Base-by-base conservation (phyloP, 306 rosid species). In the Benincasa hispida region DNA sequence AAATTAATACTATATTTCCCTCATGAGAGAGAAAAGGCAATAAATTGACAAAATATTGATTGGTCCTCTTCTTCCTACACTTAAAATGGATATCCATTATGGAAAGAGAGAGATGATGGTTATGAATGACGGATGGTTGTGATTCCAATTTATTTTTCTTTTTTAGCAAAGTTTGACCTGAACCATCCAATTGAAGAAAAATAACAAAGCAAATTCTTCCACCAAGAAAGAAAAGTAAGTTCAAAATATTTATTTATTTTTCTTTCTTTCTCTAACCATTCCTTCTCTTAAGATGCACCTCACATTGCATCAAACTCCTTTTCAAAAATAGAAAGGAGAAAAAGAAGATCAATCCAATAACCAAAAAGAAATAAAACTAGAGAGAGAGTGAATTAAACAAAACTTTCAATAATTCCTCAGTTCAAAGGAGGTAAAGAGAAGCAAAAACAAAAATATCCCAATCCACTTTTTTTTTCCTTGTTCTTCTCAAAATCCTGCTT, bases 151-250 rank as follows among this genome's bases (percentile, higher is more conserved):
- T 3, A 1, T 14, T 15, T 48, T 14, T 14, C 57, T 65, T 81
- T 77, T 84, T 84, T 65, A 84, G 92, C 79, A 74, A 60, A 78
- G 77, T 72, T 84, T 88, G 97, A 91, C 90, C 88, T 81, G 78
- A 83, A 76, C 97, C 95, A 83, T 83, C 78, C 88, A 88, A 80
- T 79, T 82, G 50, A 12, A n/a, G 21, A 47, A 25, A 47, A 27
- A 22, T 6, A 45, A 70, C 22, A 69, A 7, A 21, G 30, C 28
- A 73, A 48, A 25, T 57, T 24, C 59, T 50, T 35, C 42, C 77
- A 28, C 22, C 28, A 39, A 50, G 51, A 21, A 19, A 57, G 60
- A 62, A 76, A 57, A 30, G 75, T 58, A 78, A 76, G 39, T 15
- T 25, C n/a, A 69, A 69, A 22, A 69, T 9, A 22, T 22, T 66